A percentile compares a stretch with the other conserved stretches of the same genome.
These are phyloP conservation scores for Cladosporium sphaerospermum DNA, from an alignment of 2,329 filamentous ascomycete genomes.

Conservation along the genomic window DNA sequence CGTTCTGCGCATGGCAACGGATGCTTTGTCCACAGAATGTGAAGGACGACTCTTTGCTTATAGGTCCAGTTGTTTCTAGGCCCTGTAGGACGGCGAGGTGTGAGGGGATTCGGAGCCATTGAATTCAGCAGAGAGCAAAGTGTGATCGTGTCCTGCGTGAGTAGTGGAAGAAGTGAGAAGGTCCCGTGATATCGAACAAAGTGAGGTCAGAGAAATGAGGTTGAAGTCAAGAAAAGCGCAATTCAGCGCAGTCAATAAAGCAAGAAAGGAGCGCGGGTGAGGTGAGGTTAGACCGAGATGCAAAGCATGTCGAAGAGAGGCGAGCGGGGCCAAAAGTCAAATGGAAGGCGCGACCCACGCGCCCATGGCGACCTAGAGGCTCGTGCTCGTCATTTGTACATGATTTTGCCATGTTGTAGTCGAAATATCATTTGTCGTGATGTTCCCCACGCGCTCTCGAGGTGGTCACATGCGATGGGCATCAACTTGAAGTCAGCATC, in stretches of 20 bases:
- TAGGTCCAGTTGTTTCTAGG: background rate
- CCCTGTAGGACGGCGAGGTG: background rate
- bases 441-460: too few species aligned
- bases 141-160: background rate
- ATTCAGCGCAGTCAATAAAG: too few species aligned
- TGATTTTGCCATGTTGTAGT: too few species aligned
- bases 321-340: background rate
- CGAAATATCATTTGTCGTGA: too few species aligned
- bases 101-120: background rate
- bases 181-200: background rate
- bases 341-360: too few species aligned
- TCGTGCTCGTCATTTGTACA: too few species aligned
- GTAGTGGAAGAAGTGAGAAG: background rate
- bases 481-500: too few species aligned
- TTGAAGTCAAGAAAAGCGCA: background rate
- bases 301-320: background rate
- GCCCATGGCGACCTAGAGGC: background rate
- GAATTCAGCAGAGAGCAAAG: background rate
- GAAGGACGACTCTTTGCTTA: background rate
- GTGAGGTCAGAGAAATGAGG: background rate
- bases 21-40: background rate
- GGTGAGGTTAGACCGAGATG: background rate
- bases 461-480: too few species aligned
- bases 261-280: background rate
- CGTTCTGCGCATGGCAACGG: background rate